Base-by-base conservation (phyloP, 306 rosid species). In the Datisca glomerata region DNA sequence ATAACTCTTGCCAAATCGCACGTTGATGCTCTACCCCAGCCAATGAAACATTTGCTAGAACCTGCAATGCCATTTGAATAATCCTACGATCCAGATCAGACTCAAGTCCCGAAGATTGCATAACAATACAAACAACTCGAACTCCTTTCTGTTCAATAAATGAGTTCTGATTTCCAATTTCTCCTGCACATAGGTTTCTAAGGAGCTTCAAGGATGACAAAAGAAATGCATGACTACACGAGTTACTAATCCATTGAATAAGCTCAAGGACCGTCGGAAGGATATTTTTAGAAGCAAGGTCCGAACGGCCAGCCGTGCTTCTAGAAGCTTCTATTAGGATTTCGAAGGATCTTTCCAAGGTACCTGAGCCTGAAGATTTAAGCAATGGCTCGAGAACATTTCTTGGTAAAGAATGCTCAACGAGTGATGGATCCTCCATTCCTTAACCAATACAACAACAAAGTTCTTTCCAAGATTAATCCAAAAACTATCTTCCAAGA, bases 161-260 rank as follows among this genome's bases (percentile, higher is more conserved):
- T 3, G 31, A 34, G 33, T 70, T 46, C 53, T 76, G 86, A 37
- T 73, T 76, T 7, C 57, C 44, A 36, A 49, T 5, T 66, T 80
- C 86, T 8, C 93, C 87, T 0, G 84, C 95, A 51, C 84, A 85
- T 13, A 85, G 54, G 53, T 85, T 79, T 63, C 86, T 63, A 10
- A 80, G 53, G 4, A 76, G 79, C 70, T 67, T 79, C 18, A 79
- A 54, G 41, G 74, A 67, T 43, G 56, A 32, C 9, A 65, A n/a
- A 18, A 70, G 65, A 63, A 43, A 39, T 16, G 37, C 17, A 18
- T 19, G 19, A 34, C 46, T 51, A 3, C 68, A 58, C 33, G 59
- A 43, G 49, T 23, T 35, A 33, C 47, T 31, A 36, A 63, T 54
- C 6, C 51, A 45, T 8, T 44, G 57, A 27, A 64, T 21, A 3